Evolutionary conservation across 2,329 filamentous ascomycete genomes (phyloP).

Genomic region (Phyllosticta citriasiana): DNA sequence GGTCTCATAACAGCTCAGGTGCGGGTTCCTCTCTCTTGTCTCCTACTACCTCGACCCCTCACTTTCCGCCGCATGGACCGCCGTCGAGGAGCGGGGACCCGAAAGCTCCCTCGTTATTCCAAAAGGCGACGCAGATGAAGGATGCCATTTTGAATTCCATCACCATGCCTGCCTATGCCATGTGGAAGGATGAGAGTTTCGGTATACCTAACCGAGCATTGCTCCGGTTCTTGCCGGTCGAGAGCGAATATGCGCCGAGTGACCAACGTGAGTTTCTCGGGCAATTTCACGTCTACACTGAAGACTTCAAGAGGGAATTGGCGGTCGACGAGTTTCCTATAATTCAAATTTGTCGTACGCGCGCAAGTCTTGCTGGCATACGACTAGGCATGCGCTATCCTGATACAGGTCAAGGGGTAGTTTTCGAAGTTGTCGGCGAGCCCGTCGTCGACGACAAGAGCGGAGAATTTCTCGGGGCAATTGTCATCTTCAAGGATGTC

Average conservation of each 20-base stretch:
- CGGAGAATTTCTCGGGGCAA: constrained; percentile 62
- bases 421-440: constrained; percentile 59
- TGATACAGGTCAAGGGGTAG: constrained; percentile 40
- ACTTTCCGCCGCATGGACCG: constrained; percentile 59
- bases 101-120: constrained; percentile 54
- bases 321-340: constrained; percentile 56
- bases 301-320: constrained; percentile 53
- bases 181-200: constrained; percentile 72
- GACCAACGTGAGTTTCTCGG: constrained; percentile 44
- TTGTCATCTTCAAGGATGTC: constrained; percentile 63
- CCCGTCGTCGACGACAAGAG: constrained; percentile 55
- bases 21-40: constrained; percentile 34
- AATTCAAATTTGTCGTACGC: constrained; percentile 50
- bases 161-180: constrained; percentile 62
- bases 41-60: constrained; percentile 47
- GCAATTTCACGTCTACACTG: constrained; percentile 53
- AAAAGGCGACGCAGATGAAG: constrained; percentile 66
- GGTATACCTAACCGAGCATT: constrained; percentile 62
- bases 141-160: constrained; percentile 69
- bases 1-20: constrained; percentile 21
- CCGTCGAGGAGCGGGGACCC: constrained; percentile 47
- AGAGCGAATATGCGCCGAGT: constrained; percentile 24
- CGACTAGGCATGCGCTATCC: constrained; percentile 55
- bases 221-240: constrained; percentile 31
- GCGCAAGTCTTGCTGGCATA: constrained; percentile 47